Conservation (phyloP, 106 monocot genomes). For the Posidonia australis region DNA sequence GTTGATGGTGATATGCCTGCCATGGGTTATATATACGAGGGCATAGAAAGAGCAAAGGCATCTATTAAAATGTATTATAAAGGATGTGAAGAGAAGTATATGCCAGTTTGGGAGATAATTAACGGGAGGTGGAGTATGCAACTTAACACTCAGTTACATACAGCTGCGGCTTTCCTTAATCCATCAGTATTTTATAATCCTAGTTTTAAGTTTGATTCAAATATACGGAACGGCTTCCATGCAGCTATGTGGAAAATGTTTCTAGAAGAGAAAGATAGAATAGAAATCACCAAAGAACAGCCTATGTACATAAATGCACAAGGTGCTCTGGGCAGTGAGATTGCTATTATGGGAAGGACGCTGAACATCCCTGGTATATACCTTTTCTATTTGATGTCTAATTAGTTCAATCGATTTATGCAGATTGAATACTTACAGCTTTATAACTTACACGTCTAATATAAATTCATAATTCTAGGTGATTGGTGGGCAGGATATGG, state of each 20-base stretch:
- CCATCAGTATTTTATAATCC: conserved; percentile 31
- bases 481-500: conserved; percentile 53
- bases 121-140: conserved; percentile 34
- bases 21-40: conserved; percentile 38
- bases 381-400: neutral
- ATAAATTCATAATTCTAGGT: too few species aligned
- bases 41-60: conserved; percentile 37
- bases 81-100: conserved; percentile 35
- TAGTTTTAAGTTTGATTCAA: conserved; percentile 31
- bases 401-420: too few species aligned
- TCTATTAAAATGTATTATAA: conserved; percentile 24
- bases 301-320: conserved; percentile 39
- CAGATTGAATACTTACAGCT: too few species aligned
- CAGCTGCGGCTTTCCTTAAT: conserved; percentile 45
- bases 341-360: conserved; percentile 38
- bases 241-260: conserved; percentile 48
- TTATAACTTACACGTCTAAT: too few species aligned
- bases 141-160: conserved; percentile 22
- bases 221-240: conserved; percentile 45
- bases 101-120: conserved; percentile 38
- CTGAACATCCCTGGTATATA: conserved; percentile 36
- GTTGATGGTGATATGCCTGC: conserved; percentile 46
- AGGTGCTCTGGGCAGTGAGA: conserved; percentile 38
- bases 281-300: conserved; percentile 39
- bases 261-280: conserved; percentile 33